Percentiles rank a stretch among this genome's conserved stretches.
phyloP scores from a whole-genome alignment of 75 land plant genomes.

The Cupressus sempervirens region DNA sequence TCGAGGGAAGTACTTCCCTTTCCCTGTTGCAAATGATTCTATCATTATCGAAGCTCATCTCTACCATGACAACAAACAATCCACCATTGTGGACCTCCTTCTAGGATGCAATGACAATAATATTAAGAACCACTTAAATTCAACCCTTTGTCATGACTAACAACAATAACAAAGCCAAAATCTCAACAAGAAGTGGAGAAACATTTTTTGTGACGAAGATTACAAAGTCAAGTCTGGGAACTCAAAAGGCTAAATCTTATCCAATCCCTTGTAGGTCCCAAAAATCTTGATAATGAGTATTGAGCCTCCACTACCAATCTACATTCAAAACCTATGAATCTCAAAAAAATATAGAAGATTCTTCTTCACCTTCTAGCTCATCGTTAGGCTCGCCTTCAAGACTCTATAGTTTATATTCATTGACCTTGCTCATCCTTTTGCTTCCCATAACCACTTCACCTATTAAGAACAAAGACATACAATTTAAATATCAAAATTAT shows the following conservation, averaged over 20 bases:
- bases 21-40: slow-evolving; percentile 35
- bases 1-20: slow-evolving; percentile 33
- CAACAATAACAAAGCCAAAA: not conserved
- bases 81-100: slow-evolving; percentile 41
- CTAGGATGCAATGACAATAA: slow-evolving; percentile 66
- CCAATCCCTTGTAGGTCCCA: not conserved
- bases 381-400: not conserved
- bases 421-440: slow-evolving; percentile 17
- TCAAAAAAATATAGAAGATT: not conserved
- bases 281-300: not conserved
- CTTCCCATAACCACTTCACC: slow-evolving; percentile 11
- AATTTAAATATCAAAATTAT: not conserved
- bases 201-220: not conserved
- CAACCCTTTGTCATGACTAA: slow-evolving; percentile 39
- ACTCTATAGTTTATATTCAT: not conserved
- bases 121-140: slow-evolving; percentile 64
- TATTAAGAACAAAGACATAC: not conserved
- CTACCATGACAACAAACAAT: slow-evolving; percentile 42
- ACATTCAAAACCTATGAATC: not conserved
- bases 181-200: not conserved
- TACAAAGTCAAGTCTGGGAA: not conserved
- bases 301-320: not conserved
- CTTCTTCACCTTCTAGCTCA: not conserved
- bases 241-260: not conserved
- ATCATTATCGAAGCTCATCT: slow-evolving; percentile 29